Evolutionary conservation across 495 filamentous ascomycete species (phyloP), one percentile per base, ranked within the genome.

Genomic region (Mycothermus thermophilus): DNA sequence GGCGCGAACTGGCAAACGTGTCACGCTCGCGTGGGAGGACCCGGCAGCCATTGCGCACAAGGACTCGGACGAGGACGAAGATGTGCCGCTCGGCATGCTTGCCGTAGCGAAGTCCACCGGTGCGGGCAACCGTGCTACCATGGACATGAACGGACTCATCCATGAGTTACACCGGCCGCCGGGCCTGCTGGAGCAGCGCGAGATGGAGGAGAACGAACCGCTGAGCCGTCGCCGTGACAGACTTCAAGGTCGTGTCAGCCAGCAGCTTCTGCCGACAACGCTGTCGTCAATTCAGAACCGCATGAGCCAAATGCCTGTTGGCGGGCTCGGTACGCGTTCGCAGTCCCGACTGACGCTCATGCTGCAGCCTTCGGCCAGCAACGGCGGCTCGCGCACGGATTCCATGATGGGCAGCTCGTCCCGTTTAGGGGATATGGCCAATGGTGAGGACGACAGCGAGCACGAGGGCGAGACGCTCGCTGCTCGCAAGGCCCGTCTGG

Each of bases 191-290:
- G 86, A 87, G 50, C 72, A 71, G 47, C 72, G 80, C 7, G 74
- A 93, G 34, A 58, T 88, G 42, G 90, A 97, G 54, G 90, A 96
- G 44, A 84, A 80, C 31, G 90, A 97, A 47, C 86, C 90, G 5
- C 59, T 97, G 27, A 86, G 82, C 43, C 63, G 64, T 12, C 77
- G 90, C 7, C 74, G 85, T 23, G 80, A 81, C 19, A 66, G 90
- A 42, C 65, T 97, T 11, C 69, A 74, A 35, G 86, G 80, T 32
- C 63, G 37, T 34, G 55, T 55, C 19, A 37, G 11, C 5, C 5
- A 14, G 6, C 44, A 35, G 1, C 37, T 44, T 9, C 42, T 48
- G 14, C 48, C 47, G 2, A 25, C 35, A 17, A 46, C 42, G 9
- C 41, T 51, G 5, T 24, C 27, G 26, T 32, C 41, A 11, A 35